A percentile compares a stretch with the other conserved stretches of the same genome.
Conservation (phyloP, 257 asterid genomes). For the Gentiana straminea region DNA sequence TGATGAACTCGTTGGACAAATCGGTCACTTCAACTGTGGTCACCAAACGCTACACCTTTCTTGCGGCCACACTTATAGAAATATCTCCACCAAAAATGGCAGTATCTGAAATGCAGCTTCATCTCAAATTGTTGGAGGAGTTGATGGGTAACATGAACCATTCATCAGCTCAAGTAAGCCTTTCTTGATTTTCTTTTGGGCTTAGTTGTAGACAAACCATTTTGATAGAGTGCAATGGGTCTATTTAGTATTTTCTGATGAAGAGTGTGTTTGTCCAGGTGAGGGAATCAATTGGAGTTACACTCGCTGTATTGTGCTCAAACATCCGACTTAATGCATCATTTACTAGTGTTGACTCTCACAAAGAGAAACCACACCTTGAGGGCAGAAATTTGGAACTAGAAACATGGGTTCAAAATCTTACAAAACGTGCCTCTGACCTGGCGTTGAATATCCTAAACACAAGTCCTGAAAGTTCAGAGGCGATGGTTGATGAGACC, state of each 20-base stretch:
- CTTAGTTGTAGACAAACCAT: not conserved
- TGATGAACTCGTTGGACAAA: constrained; percentile 65
- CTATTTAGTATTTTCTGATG: not conserved
- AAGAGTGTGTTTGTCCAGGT: constrained; percentile 43
- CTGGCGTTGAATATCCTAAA: constrained; percentile 60
- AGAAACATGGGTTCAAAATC: constrained; percentile 54
- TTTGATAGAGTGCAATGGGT: not conserved
- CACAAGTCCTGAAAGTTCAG: constrained; percentile 45
- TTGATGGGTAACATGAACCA: constrained; percentile 81
- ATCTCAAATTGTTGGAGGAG: constrained; percentile 72
- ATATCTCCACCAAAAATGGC: constrained; percentile 77
- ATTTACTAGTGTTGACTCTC: constrained; percentile 27
- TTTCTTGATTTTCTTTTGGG: constrained; percentile 4
- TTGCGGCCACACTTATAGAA: constrained; percentile 85
- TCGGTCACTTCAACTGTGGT: constrained; percentile 68
- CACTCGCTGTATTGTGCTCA: constrained; percentile 83
- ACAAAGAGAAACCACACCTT: constrained; percentile 26
- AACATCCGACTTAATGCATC: constrained; percentile 66
- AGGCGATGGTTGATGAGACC: constrained; percentile 25
- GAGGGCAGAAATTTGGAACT: constrained; percentile 16
- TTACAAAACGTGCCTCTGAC: constrained; percentile 62
- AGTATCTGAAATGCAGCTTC: constrained; percentile 51
- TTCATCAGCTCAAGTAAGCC: constrained; percentile 90
- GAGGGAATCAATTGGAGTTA: constrained; percentile 89
- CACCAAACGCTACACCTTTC: constrained; percentile 85